Conservation (phyloP, 1,284 basidiomycete genomes). For the Xanthoconium separans region DNA sequence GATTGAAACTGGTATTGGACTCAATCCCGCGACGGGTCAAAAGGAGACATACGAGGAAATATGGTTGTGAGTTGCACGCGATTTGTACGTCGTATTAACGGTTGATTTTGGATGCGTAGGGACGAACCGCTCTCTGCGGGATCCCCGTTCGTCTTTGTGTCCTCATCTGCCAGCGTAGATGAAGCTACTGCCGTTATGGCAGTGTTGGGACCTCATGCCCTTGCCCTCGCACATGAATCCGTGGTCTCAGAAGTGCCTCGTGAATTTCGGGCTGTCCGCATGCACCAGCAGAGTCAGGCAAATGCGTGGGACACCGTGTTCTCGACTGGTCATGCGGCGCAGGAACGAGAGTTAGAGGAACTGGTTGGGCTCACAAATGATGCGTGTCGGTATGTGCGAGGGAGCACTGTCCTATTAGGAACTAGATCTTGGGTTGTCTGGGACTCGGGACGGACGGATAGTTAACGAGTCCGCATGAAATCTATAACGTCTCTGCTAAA, state of each 20-base stretch:
- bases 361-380: slow-evolving; percentile 10
- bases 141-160: slow-evolving; percentile 24
- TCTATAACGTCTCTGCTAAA: slow-evolving; percentile 10
- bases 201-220: slow-evolving; percentile 22
- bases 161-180: slow-evolving; percentile 12
- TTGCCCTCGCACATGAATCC: slow-evolving; percentile 21
- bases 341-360: slow-evolving; percentile 17
- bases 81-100: neutral
- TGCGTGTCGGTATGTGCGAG: neutral
- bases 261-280: slow-evolving; percentile 24
- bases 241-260: neutral
- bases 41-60: slow-evolving; percentile 26
- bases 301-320: slow-evolving; percentile 16
- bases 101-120: slow-evolving; percentile 5
- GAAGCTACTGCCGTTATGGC: slow-evolving; percentile 24
- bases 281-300: slow-evolving; percentile 7
- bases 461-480: neutral
- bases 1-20: slow-evolving; percentile 25
- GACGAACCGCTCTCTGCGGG: slow-evolving; percentile 15
- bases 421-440: slow-evolving; percentile 20
- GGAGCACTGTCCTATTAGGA: slow-evolving; percentile 8
- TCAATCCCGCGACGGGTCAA: slow-evolving; percentile 24
- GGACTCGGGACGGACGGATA: slow-evolving; percentile 7
- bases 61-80: slow-evolving; percentile 18
- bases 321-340: slow-evolving; percentile 13